Evolutionary conservation across 768 basidiomycete genomes (phyloP).

Genomic region (Hygrocybe punicea): DNA sequence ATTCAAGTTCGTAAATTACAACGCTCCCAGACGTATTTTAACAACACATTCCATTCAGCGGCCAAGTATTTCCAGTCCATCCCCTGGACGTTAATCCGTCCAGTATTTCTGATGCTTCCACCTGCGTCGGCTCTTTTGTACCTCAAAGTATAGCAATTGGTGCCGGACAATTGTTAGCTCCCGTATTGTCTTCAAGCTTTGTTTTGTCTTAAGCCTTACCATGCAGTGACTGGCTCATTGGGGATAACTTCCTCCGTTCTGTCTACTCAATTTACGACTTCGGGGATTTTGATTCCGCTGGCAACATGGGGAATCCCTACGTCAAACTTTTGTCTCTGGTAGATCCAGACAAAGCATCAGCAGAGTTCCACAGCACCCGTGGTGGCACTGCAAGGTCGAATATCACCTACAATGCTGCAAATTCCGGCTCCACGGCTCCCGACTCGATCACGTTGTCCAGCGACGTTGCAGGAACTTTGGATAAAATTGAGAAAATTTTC

Average conservation of each 20-base stretch:
- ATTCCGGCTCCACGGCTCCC: constrained; percentile 38
- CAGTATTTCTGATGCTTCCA: constrained; percentile 41
- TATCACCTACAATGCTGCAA: constrained; percentile 63
- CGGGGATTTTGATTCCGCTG: constrained; percentile 66
- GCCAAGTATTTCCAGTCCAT: constrained; percentile 73
- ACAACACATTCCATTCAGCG: constrained; percentile 17
- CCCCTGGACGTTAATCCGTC: constrained; percentile 69
- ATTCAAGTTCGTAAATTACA: constrained; percentile 53
- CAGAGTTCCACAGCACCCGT: constrained; percentile 64
- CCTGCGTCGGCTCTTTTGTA: constrained; percentile 74
- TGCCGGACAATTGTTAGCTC: constrained; percentile 61
- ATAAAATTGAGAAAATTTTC: constrained; percentile 59
- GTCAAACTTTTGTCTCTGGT: constrained; percentile 70
- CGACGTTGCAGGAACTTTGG: constrained; percentile 56
- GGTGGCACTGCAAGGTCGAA: constrained; percentile 62
- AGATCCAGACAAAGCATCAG: constrained; percentile 65
- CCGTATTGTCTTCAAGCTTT: background rate
- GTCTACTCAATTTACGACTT: constrained; percentile 83
- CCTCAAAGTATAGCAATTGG: constrained; percentile 59
- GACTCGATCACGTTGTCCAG: constrained; percentile 53
- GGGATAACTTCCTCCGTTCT: constrained; percentile 80
- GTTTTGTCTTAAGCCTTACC: constrained; percentile 5
- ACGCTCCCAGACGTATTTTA: background rate
- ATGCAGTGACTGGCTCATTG: constrained; percentile 74
- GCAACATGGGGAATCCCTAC: constrained; percentile 71